Percentiles rank a stretch among this genome's conserved stretches.
phyloP scores from a whole-genome alignment of 2,329 filamentous ascomycete species.

The Stemphylium lycopersici region DNA sequence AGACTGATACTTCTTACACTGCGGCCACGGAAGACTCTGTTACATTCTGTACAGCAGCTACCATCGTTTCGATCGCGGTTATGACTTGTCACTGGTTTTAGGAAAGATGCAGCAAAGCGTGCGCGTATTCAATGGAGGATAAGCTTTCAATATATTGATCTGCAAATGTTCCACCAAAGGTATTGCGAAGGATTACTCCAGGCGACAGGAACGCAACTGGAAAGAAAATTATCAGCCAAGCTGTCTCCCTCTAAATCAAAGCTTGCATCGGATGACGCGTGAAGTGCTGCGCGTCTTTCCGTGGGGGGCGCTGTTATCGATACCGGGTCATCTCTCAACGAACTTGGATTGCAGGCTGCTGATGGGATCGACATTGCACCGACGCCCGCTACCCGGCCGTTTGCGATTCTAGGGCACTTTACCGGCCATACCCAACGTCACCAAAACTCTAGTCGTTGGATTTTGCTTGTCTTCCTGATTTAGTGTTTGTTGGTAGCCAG shows the following conservation, averaged over 20 bases:
- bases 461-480: not conserved
- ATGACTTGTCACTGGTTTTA: not conserved
- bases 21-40: slow-evolving; percentile 1
- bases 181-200: not conserved
- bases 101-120: not conserved
- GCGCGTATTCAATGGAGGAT: too few relatives aligned
- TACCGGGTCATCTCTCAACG: slow-evolving; percentile 30
- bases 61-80: slow-evolving; percentile 7
- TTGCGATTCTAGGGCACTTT: slow-evolving; percentile 1
- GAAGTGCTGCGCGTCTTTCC: slow-evolving; percentile 3
- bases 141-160: not conserved
- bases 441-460: not conserved
- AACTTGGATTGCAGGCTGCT: slow-evolving; percentile 16
- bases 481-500: not conserved
- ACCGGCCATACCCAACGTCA: slow-evolving; percentile 7
- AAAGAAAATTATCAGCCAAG: not conserved
- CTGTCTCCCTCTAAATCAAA: not conserved
- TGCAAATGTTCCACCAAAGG: not conserved
- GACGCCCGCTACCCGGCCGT: slow-evolving; percentile 27
- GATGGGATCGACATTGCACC: slow-evolving; percentile 35
- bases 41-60: not conserved
- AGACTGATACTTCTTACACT: slow-evolving; percentile 11
- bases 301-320: slow-evolving; percentile 20
- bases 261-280: not conserved
- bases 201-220: not conserved